A percentile compares a stretch with the other conserved stretches of the same genome.
phyloP scores from a whole-genome alignment of 176 grass and related monocot species.

The Oryza meridionalis region DNA sequence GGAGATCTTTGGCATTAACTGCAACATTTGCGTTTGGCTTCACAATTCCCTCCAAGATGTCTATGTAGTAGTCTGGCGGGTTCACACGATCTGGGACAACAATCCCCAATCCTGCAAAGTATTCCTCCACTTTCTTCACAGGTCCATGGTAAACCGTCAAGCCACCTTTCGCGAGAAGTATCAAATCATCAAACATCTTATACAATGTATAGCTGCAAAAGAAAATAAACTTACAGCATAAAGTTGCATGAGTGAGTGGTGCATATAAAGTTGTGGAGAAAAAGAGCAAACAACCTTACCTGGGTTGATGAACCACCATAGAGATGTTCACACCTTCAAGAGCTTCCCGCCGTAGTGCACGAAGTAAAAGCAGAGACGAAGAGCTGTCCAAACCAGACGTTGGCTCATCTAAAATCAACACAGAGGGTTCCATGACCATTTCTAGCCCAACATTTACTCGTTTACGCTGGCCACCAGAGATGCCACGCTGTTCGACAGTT shows the following conservation, averaged over 20 bases:
- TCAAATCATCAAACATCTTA: slow-evolving; percentile 86
- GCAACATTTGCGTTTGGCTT: slow-evolving; percentile 54
- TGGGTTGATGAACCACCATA: slow-evolving; percentile 96
- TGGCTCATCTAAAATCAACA: slow-evolving; percentile 86
- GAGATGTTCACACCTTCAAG: slow-evolving; percentile 91
- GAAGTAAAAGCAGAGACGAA: slow-evolving; percentile 78
- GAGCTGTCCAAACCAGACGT: slow-evolving; percentile 93
- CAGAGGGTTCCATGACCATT: slow-evolving; percentile 95
- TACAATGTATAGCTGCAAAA: slow-evolving; percentile 77
- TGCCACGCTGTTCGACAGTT: slow-evolving; percentile 87
- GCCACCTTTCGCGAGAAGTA: slow-evolving; percentile 88
- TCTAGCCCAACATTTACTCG: slow-evolving; percentile 92
- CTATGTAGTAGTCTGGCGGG: slow-evolving; percentile 89
- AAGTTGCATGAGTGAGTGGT: neutral
- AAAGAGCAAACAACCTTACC: slow-evolving; percentile 52
- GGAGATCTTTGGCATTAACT: slow-evolving; percentile 69
- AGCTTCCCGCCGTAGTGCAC: slow-evolving; percentile 78
- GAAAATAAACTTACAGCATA: neutral
- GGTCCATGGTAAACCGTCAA: slow-evolving; percentile 75
- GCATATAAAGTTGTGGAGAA: neutral
- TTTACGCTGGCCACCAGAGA: slow-evolving; percentile 91
- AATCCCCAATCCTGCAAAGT: slow-evolving; percentile 71
- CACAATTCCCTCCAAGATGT: slow-evolving; percentile 84
- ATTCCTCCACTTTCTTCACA: slow-evolving; percentile 87
- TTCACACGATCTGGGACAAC: slow-evolving; percentile 82